Percentiles rank a stretch among this genome's conserved stretches.
Conservation (phyloP, 495 filamentous ascomycete species). For the Aspergillus heteromorphus region DNA sequence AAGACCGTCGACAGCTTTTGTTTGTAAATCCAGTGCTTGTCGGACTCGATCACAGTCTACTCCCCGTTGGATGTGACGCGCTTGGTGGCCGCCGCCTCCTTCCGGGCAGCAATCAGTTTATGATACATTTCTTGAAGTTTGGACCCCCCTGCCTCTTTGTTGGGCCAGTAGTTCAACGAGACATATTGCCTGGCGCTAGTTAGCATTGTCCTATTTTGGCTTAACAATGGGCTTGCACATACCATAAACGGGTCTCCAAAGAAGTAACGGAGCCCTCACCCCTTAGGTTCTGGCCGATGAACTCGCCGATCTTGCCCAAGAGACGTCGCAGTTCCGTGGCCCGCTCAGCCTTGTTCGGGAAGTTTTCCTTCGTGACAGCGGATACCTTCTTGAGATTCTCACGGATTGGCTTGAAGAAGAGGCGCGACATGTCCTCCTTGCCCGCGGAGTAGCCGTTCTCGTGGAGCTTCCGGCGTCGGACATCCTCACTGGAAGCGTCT, state of each 20-base stretch:
- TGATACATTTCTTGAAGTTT: slow-evolving; percentile 47
- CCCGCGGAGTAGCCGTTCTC: slow-evolving; percentile 35
- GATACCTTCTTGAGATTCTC: slow-evolving; percentile 53
- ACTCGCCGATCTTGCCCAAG: slow-evolving; percentile 46
- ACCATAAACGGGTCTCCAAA: slow-evolving; percentile 45
- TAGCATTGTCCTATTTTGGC: not conserved
- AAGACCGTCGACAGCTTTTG: slow-evolving; percentile 13
- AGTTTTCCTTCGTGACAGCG: slow-evolving; percentile 57
- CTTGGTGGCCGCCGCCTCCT: slow-evolving; percentile 18
- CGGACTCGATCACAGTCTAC: slow-evolving; percentile 4
- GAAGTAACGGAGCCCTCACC: slow-evolving; percentile 31
- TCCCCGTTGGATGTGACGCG: slow-evolving; percentile 26
- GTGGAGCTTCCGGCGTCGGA: slow-evolving; percentile 36
- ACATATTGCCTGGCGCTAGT: slow-evolving; percentile 41
- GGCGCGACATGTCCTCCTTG: slow-evolving; percentile 50
- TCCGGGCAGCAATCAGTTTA: slow-evolving; percentile 35
- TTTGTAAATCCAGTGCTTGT: too few species aligned
- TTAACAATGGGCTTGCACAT: slow-evolving; percentile 13
- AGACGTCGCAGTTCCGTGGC: slow-evolving; percentile 43
- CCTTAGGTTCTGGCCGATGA: slow-evolving; percentile 35
- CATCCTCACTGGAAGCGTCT: slow-evolving; percentile 37
- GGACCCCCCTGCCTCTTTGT: slow-evolving; percentile 39
- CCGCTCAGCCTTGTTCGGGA: slow-evolving; percentile 54
- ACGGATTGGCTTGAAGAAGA: slow-evolving; percentile 55
- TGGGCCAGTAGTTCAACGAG: slow-evolving; percentile 45